Evolutionary conservation across 148 eudicot species (phyloP), one percentile per base, ranked within the genome.

Genomic region (Camellia sinensis): DNA sequence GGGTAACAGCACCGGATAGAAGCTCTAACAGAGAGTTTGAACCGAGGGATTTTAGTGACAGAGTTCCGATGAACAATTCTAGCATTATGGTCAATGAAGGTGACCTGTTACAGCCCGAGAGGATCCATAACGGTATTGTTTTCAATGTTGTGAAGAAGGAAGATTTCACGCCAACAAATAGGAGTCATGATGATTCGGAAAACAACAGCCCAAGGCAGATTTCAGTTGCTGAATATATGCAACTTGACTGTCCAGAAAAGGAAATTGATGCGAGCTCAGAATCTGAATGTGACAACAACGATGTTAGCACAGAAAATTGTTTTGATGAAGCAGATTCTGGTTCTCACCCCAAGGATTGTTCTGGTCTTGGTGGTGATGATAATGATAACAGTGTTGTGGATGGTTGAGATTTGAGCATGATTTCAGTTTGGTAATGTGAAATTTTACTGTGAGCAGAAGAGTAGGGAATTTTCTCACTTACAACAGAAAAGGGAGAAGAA

Each of bases 61-160:
- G 89, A 71, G 22, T 71, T 43, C 71, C 79, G 12, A 40, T 60
- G 4, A 83, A 84, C 56, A 79, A 82, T 52, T 75, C 87, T 37
- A 91, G 94, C 75, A 92, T 93, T 63, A 87, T 83, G 82, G 92
- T 92, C 46, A 75, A 65, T 5, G 97, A 95, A 79, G 98, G 98
- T 1, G 99, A 95, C 50, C 69, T 88, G 68, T 82, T 93, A 88
- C 99, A 95, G 86, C 89, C 97, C 0, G 97, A 92, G 80, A 89
- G 88, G 80, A 87, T 83, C 7, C 87, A 79, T 1, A 92, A 90
- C 62, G 99, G 97, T 40, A 95, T 93, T 40, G 84, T 92, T 77
- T 87, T 93, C 71, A 93, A 95, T 66, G 89, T 92, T 7, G 98
- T 93, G 67, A 93, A 87, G 88, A 95, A 82, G 82, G 93, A 85